These are phyloP conservation scores for Penicillium sp. DNA, from an alignment of 2,329 filamentous ascomycete genomes.

Conservation along the genomic window DNA sequence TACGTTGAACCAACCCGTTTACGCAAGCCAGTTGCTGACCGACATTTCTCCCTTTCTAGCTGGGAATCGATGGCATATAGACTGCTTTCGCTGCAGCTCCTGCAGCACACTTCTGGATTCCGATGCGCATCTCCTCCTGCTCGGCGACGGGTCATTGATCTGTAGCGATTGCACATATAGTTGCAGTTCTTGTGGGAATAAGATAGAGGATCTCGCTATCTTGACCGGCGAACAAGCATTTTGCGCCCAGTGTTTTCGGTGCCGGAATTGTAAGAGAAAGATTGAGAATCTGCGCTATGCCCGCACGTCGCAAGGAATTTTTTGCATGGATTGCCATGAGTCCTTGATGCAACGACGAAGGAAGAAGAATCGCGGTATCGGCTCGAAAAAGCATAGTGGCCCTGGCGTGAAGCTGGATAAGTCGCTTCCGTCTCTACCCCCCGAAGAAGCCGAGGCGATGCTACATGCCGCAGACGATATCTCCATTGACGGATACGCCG, in stretches of 20 bases:
- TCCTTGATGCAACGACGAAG: conserved; percentile 89
- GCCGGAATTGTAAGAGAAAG: conserved; percentile 97
- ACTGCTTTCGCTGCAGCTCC: conserved; percentile 97
- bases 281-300: conserved; percentile 98
- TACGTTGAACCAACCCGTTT: not conserved
- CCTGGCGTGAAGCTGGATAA: conserved; percentile 76
- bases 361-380: conserved; percentile 76
- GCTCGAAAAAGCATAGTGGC: conserved; percentile 47
- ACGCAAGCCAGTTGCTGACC: conserved; percentile 32
- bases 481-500: conserved; percentile 66
- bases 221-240: conserved; percentile 97
- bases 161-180: conserved; percentile 99
- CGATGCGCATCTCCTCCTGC: conserved; percentile 93
- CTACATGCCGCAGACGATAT: conserved; percentile 61
- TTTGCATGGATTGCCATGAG: conserved; percentile 99
- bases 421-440: conserved; percentile 87
- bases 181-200: conserved; percentile 94
- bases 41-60: conserved; percentile 59
- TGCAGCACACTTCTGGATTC: conserved; percentile 96
- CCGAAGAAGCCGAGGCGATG: conserved; percentile 68
- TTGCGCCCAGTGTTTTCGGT: conserved; percentile 95
- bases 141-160: conserved; percentile 96
- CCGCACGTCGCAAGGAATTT: conserved; percentile 95
- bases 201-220: conserved; percentile 98
- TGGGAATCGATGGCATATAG: conserved; percentile 96